phyloP scores from a whole-genome alignment of 768 basidiomycete genomes.

The Kwoniella newhampshirensis region DNA sequence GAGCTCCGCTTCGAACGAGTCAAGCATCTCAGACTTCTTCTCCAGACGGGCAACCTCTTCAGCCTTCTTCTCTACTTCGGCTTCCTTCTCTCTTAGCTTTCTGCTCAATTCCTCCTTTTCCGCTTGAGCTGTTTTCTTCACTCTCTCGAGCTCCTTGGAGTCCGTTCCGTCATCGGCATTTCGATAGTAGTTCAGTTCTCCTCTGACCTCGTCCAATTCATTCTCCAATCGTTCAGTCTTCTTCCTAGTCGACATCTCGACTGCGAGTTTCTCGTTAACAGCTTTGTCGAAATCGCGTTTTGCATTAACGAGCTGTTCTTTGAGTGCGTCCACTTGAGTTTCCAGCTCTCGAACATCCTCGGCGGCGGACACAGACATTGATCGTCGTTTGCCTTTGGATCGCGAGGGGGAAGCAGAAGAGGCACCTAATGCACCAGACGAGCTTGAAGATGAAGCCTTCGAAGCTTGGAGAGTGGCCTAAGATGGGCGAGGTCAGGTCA shows the following conservation, averaged over 20 bases:
- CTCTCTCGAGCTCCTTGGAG: conserved; percentile 33
- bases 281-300: conserved; percentile 43
- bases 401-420: conserved; percentile 16
- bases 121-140: conserved; percentile 32
- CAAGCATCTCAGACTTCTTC: conserved; percentile 16
- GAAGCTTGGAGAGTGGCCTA: neutral
- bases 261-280: conserved; percentile 50
- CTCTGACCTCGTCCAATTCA: conserved; percentile 44
- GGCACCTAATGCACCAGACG: neutral
- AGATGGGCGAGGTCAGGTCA: neutral
- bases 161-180: conserved; percentile 6
- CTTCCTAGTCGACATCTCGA: conserved; percentile 37
- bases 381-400: conserved; percentile 24
- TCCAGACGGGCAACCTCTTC: conserved; percentile 21
- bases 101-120: conserved; percentile 27
- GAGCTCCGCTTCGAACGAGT: conserved; percentile 29
- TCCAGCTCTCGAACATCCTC: conserved; percentile 17
- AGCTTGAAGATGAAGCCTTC: conserved; percentile 3
- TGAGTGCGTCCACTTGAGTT: conserved; percentile 36
- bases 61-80: conserved; percentile 22
- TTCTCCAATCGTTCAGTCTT: conserved; percentile 39
- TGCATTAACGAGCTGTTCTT: conserved; percentile 29
- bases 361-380: conserved; percentile 26
- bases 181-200: conserved; percentile 46
- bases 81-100: conserved; percentile 26